Evolutionary conservation across 2,329 filamentous ascomycete species (phyloP).

Genomic region (Knoxdaviesia proteae): DNA sequence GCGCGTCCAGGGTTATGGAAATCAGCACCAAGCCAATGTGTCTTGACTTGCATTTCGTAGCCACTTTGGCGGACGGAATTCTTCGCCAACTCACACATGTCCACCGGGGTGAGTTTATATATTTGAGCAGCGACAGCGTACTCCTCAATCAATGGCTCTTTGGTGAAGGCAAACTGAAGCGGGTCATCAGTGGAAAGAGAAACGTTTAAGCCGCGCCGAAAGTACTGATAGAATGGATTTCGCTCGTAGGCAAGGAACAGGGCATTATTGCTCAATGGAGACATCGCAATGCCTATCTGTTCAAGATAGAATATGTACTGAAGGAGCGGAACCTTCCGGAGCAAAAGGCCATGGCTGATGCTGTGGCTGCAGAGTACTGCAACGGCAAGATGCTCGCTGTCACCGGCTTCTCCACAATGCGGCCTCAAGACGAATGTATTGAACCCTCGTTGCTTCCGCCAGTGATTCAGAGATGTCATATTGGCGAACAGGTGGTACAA

Average conservation of each 20-base stretch:
- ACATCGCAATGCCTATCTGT: constrained; percentile 97
- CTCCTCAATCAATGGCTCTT: constrained; percentile 93
- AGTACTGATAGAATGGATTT: constrained; percentile 91
- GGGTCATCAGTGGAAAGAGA: constrained; percentile 94
- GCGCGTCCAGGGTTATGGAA: constrained; percentile 59
- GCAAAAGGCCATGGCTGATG: constrained; percentile 81
- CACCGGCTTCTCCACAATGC: constrained; percentile 90
- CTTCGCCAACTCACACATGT: constrained; percentile 96
- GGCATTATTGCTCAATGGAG: constrained; percentile 94
- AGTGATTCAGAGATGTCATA: constrained; percentile 76
- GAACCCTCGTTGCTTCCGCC: constrained; percentile 78
- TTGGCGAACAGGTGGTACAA: constrained; percentile 95
- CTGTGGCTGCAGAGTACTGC: constrained; percentile 86
- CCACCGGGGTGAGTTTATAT: constrained; percentile 88
- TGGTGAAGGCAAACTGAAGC: constrained; percentile 93
- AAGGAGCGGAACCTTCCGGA: constrained; percentile 82
- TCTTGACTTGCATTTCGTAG: constrained; percentile 74
- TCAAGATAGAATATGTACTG: constrained; percentile 98
- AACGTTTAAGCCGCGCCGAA: constrained; percentile 83
- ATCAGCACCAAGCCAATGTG: constrained; percentile 70
- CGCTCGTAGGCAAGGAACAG: constrained; percentile 91
- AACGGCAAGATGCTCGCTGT: constrained; percentile 86
- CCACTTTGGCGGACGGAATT: constrained; percentile 90
- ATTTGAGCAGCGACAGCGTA: constrained; percentile 97
- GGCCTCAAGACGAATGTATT: constrained; percentile 87